These are phyloP conservation scores for Acacia acuminata DNA, from an alignment of 306 rosid genomes.

Conservation along the genomic window DNA sequence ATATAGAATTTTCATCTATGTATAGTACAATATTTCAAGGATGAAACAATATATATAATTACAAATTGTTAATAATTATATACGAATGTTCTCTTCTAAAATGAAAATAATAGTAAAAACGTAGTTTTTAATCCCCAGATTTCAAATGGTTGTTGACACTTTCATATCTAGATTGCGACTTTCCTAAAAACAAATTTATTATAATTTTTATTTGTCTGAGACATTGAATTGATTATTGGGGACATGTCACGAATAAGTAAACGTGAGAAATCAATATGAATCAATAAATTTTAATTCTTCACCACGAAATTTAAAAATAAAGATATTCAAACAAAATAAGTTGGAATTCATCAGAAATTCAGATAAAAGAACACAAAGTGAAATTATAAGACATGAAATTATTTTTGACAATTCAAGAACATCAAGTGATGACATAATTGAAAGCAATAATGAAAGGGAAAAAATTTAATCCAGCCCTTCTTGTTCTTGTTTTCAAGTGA, in stretches of 20 bases:
- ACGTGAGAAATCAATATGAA: neutral
- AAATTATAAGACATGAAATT: slow-evolving; percentile 11
- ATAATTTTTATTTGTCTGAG: neutral
- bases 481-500: slow-evolving; percentile 38
- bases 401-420: slow-evolving; percentile 16
- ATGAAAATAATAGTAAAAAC: neutral
- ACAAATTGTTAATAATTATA: neutral
- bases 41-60: too few species aligned
- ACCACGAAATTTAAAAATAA: neutral
- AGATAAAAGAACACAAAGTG: neutral
- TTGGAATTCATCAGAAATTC: neutral
- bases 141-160: neutral
- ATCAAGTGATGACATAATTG: slow-evolving; percentile 1
- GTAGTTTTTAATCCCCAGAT: neutral
- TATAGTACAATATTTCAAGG: too few species aligned
- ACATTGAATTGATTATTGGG: neutral
- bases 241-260: neutral
- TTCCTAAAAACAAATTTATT: neutral
- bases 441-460: slow-evolving; percentile 20
- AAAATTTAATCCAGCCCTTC: neutral
- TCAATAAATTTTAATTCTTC: neutral
- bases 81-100: neutral
- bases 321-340: too few species aligned
- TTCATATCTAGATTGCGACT: slow-evolving; percentile 1
- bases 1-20: too few species aligned